Conservation (phyloP, 2,329 filamentous ascomycete species). For the Arthrobotrys pseudoclavata region DNA sequence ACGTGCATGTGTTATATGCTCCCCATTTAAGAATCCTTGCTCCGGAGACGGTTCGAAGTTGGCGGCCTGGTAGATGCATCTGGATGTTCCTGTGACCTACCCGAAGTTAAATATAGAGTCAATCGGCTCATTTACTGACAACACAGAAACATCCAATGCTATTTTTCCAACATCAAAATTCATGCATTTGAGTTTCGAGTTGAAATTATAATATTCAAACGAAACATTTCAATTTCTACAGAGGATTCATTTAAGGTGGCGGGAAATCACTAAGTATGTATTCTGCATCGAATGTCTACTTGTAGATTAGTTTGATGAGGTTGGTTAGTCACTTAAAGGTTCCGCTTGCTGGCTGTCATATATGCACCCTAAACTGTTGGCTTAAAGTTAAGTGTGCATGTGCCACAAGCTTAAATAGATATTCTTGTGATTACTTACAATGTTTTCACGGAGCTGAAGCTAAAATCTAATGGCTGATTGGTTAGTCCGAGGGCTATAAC, state of each 20-base stretch:
- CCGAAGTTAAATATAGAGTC: not conserved
- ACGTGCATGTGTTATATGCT: not conserved
- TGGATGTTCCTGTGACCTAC: not conserved
- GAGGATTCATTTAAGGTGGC: constrained; percentile 8
- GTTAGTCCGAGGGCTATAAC: not conserved
- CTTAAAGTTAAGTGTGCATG: constrained; percentile 1
- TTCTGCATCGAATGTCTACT: constrained; percentile 12
- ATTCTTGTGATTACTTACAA: not conserved
- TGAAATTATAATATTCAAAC: too few species aligned
- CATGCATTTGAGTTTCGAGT: not conserved
- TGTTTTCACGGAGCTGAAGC: not conserved
- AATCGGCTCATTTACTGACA: not conserved
- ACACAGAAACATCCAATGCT: not conserved
- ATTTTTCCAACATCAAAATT: not conserved
- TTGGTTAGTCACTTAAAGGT: constrained; percentile 21
- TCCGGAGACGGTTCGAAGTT: not conserved
- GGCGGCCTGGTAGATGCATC: not conserved
- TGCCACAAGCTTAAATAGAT: constrained; percentile 4
- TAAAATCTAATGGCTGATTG: not conserved
- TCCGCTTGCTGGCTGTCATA: constrained; percentile 25
- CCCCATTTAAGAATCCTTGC: not conserved
- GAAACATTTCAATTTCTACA: not conserved
- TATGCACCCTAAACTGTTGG: constrained; percentile 5
- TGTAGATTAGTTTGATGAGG: constrained; percentile 12
- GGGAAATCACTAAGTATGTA: not conserved